These are phyloP conservation scores for Celoporthe dispersa DNA, from an alignment of 2,329 filamentous ascomycete genomes.

Conservation along the genomic window DNA sequence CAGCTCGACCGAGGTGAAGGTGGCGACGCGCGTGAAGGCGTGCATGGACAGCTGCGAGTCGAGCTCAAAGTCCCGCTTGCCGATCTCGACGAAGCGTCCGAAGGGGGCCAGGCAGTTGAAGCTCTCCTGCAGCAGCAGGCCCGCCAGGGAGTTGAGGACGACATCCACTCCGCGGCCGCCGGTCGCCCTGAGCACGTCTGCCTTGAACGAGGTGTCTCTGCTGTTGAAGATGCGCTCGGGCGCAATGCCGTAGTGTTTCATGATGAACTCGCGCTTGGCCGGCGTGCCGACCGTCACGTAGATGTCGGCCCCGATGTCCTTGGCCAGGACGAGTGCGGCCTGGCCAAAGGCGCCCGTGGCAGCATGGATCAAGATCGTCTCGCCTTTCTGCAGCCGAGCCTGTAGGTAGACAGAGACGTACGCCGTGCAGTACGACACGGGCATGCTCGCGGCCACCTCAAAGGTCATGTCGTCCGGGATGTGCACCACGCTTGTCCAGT, in stretches of 20 bases:
- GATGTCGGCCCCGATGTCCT: slow-evolving; percentile 34
- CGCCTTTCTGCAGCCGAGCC: slow-evolving; percentile 32
- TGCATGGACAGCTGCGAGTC: slow-evolving; percentile 43
- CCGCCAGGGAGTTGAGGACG: slow-evolving; percentile 38
- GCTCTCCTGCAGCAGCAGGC: slow-evolving; percentile 36
- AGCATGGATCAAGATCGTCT: slow-evolving; percentile 36
- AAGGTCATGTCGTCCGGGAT: slow-evolving; percentile 28
- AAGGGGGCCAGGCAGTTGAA: slow-evolving; percentile 41
- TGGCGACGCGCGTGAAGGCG: slow-evolving; percentile 24
- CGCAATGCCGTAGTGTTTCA: slow-evolving; percentile 37
- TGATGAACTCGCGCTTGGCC: slow-evolving; percentile 38
- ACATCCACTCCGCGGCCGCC: slow-evolving; percentile 33
- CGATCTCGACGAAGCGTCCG: slow-evolving; percentile 43
- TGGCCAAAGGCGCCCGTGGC: slow-evolving; percentile 31
- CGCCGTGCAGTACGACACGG: slow-evolving; percentile 36
- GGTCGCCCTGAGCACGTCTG: slow-evolving; percentile 32
- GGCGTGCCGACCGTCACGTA: slow-evolving; percentile 38
- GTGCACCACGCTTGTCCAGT: slow-evolving; percentile 17
- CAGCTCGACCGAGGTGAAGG: slow-evolving; percentile 40
- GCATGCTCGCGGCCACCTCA: slow-evolving; percentile 31
- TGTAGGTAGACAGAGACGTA: slow-evolving; percentile 35
- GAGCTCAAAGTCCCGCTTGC: slow-evolving; percentile 39
- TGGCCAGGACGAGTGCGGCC: slow-evolving; percentile 25
- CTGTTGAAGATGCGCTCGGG: slow-evolving; percentile 38
- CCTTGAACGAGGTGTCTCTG: slow-evolving; percentile 37